These are phyloP conservation scores for Lagerstroemia speciosa DNA, from an alignment of 345 rosid species.

Conservation along the genomic window DNA sequence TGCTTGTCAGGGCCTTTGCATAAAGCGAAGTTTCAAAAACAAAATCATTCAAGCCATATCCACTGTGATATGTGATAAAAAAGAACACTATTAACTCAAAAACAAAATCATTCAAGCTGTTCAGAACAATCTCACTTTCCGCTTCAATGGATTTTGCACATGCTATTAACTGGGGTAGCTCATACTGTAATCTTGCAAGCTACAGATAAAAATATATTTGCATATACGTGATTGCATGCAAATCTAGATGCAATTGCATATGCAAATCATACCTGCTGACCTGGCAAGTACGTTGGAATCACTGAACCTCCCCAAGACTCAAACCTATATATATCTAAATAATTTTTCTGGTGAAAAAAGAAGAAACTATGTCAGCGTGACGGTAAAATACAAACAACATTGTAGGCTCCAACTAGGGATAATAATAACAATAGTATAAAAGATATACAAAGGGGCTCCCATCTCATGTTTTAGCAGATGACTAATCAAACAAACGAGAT, in stretches of 20 bases:
- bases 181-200: not conserved
- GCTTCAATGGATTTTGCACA: not conserved
- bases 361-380: constrained; percentile 4
- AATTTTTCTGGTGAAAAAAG: constrained; percentile 56
- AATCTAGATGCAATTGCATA: not conserved
- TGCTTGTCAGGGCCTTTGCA: constrained; percentile 7
- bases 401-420: not conserved
- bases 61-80: not conserved
- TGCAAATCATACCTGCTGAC: constrained; percentile 69
- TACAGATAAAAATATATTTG: not conserved
- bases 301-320: constrained; percentile 98
- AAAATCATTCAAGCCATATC: not conserved
- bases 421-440: not conserved
- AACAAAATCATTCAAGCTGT: no score
- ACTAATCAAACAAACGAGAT: not conserved
- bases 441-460: not conserved
- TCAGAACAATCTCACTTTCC: not conserved
- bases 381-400: constrained; percentile 2
- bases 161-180: not conserved
- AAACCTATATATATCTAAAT: constrained; percentile 82
- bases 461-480: not conserved
- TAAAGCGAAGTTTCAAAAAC: not conserved
- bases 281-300: constrained; percentile 67
- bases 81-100: not conserved
- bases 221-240: not conserved